Evolutionary conservation across 2,329 filamentous ascomycete genomes (phyloP), one percentile per base, ranked within the genome.

Genomic region (Trichophyton equinum): DNA sequence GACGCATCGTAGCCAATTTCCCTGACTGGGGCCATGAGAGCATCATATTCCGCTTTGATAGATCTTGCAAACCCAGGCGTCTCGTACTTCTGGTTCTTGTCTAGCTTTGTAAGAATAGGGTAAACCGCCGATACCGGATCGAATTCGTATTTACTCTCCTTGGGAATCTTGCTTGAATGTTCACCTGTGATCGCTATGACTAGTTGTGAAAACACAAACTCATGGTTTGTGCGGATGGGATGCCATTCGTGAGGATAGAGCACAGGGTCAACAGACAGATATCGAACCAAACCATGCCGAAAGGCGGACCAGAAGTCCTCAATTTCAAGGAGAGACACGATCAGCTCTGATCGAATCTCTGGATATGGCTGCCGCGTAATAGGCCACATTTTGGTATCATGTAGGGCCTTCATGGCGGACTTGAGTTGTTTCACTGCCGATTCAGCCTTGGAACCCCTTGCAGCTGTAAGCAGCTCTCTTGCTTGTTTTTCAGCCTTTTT

Each of bases 341-440:
- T 77, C 4, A 83, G 67, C 40, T 82, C 78, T 61, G 82, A 77
- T 7, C 82, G 76, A 0, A 85, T 65, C 13, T 78, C 75, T 0
- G 81, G 74, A 40, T 79, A 78, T 0, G 84, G 84, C 63, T 85
- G 82, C 15, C 77, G 75, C 33, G 77, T 74, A 7, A 79, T 64
- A 0, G 78, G 77, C 74, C 77, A 82, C 7, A 74, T 62, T 0
- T 69, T 67, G 0, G 75, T 73, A 49, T 73, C 64, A 18, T 73
- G 69, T 27, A 80, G 73, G 1, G 72, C 61, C 9, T 66, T 68
- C 62, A 83, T 73, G 13, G 72, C 73, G 36, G 70, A 64, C 62
- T 75, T 66, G 2, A 80, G 68, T 1, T 67, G 67, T 15, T 67
- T 57, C 9, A 75, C 65, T 8, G 73, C 70, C 63, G 73, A 64